Evolutionary conservation across 106 monocot genomes (phyloP), one percentile per base, ranked within the genome.

Genomic region (Apostasia ramifera): DNA sequence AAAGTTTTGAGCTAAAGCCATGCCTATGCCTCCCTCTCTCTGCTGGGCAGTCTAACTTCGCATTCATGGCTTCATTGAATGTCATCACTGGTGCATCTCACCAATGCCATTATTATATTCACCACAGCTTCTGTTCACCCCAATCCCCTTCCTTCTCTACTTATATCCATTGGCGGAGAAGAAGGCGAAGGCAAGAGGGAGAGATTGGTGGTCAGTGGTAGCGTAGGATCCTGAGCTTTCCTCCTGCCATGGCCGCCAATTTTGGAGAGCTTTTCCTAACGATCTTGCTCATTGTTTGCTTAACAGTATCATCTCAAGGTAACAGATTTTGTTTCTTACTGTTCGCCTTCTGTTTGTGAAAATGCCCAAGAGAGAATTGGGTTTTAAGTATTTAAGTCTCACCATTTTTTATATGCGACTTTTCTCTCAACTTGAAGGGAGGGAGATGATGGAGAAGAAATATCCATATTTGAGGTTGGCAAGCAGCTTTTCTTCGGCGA

Each of bases 301-400:
- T 76, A 51, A 40, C 79, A 7, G 42, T 57, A 73, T 76, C 73
- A 40, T 53, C 66, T 64, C 83, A 74, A 78, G 87, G 87, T 86
- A 26, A 26, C 55, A 41, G 59, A 13, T 62, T 54, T 10, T 39
- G 10, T 14, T 56, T 45, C 39, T 39, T 39, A 63, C 0, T 38
- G 7, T 56, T 66, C 4, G 26, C 61, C 12, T 8, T 59, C 5
- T 52, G 5, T 39, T 57, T 61, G 42, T 39, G 5, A 55, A 47
- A 46, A 5, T 74, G 57, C 8, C 55, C 3, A 47, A 2, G 8
- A 13, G 9, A 11, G 5, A 47, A 37, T 45, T 46, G 12, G 2
- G 15, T 56, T 46, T 7, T 13, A 6, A 40, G 4, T 49, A n/a
- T 4, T 39, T 50, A 55, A 70, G 11, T 10, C 10, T 69, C 13